phyloP scores from a whole-genome alignment of 108 stramenopile species.

The Aureococcus anophagefferens region DNA sequence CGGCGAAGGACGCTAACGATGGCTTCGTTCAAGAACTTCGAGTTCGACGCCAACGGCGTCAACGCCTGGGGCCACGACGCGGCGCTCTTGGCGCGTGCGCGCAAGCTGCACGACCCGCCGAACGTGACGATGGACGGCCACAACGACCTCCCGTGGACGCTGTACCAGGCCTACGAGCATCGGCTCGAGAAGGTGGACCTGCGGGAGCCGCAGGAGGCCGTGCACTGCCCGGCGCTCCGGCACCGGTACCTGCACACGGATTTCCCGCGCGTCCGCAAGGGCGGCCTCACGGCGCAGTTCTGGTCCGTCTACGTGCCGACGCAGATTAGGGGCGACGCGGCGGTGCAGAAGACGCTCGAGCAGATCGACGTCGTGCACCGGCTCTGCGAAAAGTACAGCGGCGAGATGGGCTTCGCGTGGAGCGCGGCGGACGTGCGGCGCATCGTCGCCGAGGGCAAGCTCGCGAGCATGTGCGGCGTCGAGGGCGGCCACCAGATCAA shows the following conservation, averaged over 20 bases:
- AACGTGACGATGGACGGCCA: not conserved
- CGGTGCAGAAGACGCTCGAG: conserved; percentile 12
- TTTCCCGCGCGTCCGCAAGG: conserved; percentile 13
- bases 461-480: conserved; percentile 9
- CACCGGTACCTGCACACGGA: conserved; percentile 12
- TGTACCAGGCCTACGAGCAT: not conserved
- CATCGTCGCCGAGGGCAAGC: conserved; percentile 8
- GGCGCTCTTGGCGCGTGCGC: not conserved
- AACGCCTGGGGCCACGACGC: not conserved
- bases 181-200: not conserved
- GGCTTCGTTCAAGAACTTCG: too few relatives aligned
- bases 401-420: conserved; percentile 7
- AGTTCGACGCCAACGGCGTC: too few relatives aligned
- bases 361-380: conserved; percentile 15
- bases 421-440: conserved; percentile 11
- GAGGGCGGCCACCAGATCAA: conserved; percentile 23
- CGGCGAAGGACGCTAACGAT: too few relatives aligned
- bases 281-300: conserved; percentile 13
- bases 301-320: conserved; percentile 16
- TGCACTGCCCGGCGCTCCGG: not conserved
- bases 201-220: not conserved
- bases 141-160: not conserved
- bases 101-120: not conserved
- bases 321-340: not conserved
- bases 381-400: conserved; percentile 12